Evolutionary conservation across 257 asterid species (phyloP).

Genomic region (Mentha longifolia): DNA sequence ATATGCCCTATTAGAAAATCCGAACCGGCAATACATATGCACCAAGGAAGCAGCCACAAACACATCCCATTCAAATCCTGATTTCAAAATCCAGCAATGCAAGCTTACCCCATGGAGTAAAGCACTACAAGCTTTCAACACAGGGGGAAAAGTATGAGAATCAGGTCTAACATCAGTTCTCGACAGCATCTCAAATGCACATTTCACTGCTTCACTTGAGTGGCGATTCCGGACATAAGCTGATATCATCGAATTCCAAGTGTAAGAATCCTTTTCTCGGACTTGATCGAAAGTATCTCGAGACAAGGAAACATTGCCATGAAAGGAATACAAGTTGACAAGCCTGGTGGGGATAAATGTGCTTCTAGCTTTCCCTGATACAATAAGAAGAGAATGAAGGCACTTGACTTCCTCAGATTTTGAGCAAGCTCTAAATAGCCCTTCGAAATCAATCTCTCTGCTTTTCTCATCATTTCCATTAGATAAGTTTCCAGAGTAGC

Average conservation of each 20-base stretch:
- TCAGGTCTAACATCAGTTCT: conserved; percentile 36
- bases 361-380: conserved; percentile 65
- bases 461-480: too few relatives aligned
- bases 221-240: conserved; percentile 61
- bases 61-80: conserved; percentile 80
- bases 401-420: conserved; percentile 46
- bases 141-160: conserved; percentile 69
- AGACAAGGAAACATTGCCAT: conserved; percentile 65
- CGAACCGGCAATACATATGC: conserved; percentile 86
- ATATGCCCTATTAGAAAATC: conserved; percentile 49
- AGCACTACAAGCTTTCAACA: too few relatives aligned
- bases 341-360: conserved; percentile 58
- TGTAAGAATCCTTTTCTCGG: conserved; percentile 59
- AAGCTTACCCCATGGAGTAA: conserved; percentile 61
- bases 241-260: conserved; percentile 83
- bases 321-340: conserved; percentile 64
- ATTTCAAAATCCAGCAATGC: conserved; percentile 72
- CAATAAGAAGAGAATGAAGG: conserved; percentile 71
- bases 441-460: conserved; percentile 53
- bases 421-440: conserved; percentile 59
- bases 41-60: conserved; percentile 85
- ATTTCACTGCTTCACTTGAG: conserved; percentile 57
- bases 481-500: too few relatives aligned
- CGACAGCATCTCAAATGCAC: conserved; percentile 65
- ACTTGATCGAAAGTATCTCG: conserved; percentile 53